Evolutionary conservation across 192 early-diverging fungal species (phyloP).

Genomic region (Podila epicladia): DNA sequence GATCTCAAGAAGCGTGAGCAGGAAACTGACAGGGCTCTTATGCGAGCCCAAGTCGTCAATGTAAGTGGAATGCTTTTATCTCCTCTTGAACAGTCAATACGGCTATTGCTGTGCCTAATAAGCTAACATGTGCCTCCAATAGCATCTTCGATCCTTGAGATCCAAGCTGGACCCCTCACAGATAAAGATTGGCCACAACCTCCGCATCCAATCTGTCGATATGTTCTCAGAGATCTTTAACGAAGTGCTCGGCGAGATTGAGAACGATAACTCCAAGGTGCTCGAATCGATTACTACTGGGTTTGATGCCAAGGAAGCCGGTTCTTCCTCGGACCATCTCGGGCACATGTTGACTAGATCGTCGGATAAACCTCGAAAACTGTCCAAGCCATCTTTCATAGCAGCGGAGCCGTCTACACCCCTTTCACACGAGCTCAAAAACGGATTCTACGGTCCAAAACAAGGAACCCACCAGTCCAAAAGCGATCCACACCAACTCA

Average conservation of each 20-base stretch:
- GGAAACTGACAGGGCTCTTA: slow-evolving; percentile 34
- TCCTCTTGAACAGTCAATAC: neutral
- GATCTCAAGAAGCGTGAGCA: slow-evolving; percentile 34
- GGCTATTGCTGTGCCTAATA: neutral
- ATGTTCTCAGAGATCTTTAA: slow-evolving; percentile 46
- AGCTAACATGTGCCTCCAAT: neutral
- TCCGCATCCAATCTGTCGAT: slow-evolving; percentile 35
- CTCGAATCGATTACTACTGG: slow-evolving; percentile 28
- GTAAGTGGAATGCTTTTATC: neutral
- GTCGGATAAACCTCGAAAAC: slow-evolving; percentile 38
- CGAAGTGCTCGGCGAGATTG: slow-evolving; percentile 46
- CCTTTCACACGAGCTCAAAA: neutral
- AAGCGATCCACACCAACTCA: neutral
- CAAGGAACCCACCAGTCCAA: neutral
- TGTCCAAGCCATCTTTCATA: slow-evolving; percentile 4
- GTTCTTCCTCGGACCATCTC: neutral
- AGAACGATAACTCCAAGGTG: slow-evolving; percentile 41
- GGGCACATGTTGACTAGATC: slow-evolving; percentile 47
- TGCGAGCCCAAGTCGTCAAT: slow-evolving; percentile 45
- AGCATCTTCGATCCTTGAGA: slow-evolving; percentile 43
- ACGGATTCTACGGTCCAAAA: neutral
- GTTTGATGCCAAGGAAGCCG: slow-evolving; percentile 1
- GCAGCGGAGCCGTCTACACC: neutral
- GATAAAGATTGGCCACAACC: slow-evolving; percentile 40
- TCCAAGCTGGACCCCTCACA: slow-evolving; percentile 39